These are phyloP conservation scores for Triglochin maritima DNA, from an alignment of 106 monocot species.

Conservation along the genomic window DNA sequence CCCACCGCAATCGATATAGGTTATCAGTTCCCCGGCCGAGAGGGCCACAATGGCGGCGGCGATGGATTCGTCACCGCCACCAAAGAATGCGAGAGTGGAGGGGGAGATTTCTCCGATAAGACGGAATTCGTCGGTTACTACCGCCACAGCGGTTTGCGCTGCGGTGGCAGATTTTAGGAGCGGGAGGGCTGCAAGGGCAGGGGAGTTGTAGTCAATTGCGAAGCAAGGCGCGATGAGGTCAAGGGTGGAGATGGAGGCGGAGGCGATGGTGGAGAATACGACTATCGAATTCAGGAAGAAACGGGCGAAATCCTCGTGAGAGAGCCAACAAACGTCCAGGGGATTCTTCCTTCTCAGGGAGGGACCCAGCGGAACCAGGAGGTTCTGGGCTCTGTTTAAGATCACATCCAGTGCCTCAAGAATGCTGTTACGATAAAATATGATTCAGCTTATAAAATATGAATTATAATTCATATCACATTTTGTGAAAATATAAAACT, in stretches of 20 bases:
- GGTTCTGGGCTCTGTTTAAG: slow-evolving; percentile 27
- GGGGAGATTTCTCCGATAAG: slow-evolving; percentile 74
- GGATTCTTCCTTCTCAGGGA: slow-evolving; percentile 17
- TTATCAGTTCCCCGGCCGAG: slow-evolving; percentile 58
- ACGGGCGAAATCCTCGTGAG: slow-evolving; percentile 62
- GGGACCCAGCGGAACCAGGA: slow-evolving; percentile 40
- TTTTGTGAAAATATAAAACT: background rate
- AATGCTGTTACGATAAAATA: slow-evolving; percentile 18
- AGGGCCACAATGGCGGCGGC: slow-evolving; percentile 53
- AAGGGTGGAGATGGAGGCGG: slow-evolving; percentile 41
- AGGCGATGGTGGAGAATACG: slow-evolving; percentile 41
- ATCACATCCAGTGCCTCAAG: slow-evolving; percentile 52
- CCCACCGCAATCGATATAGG: slow-evolving; percentile 48
- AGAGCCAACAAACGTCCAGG: slow-evolving; percentile 38
- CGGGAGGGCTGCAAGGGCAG: slow-evolving; percentile 51
- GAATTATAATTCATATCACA: background rate
- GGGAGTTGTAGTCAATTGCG: slow-evolving; percentile 27
- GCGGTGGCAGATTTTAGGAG: slow-evolving; percentile 36
- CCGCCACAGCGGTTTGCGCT: slow-evolving; percentile 50
- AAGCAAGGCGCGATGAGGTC: slow-evolving; percentile 41
- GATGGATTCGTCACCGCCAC: slow-evolving; percentile 33
- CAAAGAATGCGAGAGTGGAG: slow-evolving; percentile 26
- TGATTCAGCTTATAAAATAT: background rate
- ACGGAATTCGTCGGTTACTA: slow-evolving; percentile 41
- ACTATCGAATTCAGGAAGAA: slow-evolving; percentile 69